These are phyloP conservation scores for Vinca minor DNA, from an alignment of 257 asterid genomes.

Conservation along the genomic window DNA sequence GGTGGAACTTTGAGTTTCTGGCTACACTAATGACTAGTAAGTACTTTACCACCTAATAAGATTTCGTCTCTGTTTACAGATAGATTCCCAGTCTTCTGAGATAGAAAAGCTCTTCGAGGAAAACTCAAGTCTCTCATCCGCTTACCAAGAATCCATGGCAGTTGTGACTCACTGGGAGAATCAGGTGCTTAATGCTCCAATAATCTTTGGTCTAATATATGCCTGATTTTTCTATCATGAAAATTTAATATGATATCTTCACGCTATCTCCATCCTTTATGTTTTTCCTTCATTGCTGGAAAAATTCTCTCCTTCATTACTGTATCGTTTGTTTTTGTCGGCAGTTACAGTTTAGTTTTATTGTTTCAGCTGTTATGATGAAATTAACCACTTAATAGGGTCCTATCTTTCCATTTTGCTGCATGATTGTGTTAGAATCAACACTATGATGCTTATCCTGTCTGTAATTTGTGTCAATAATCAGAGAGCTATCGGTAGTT, in stretches of 20 bases:
- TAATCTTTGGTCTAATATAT: not conserved
- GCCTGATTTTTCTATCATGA: not conserved
- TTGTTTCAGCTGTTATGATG: not conserved
- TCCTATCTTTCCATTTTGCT: not conserved
- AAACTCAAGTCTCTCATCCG: conserved; percentile 62
- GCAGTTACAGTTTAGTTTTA: not conserved
- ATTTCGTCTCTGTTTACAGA: conserved; percentile 34
- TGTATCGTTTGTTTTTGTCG: not conserved
- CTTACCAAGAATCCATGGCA: conserved; percentile 73
- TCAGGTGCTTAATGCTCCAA: conserved; percentile 48
- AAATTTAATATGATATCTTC: not conserved
- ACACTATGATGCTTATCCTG: not conserved
- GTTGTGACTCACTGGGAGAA: conserved; percentile 73
- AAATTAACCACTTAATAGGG: not conserved
- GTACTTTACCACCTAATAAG: not conserved
- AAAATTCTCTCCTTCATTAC: not conserved
- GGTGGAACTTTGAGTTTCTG: not conserved
- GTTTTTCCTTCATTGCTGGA: not conserved
- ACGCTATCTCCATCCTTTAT: not conserved
- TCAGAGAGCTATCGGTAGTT: not conserved
- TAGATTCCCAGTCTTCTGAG: conserved; percentile 94
- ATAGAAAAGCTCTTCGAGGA: conserved; percentile 89
- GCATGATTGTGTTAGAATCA: not conserved
- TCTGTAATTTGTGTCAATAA: not conserved
- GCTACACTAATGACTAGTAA: not conserved